phyloP scores from a whole-genome alignment of 2,329 filamentous ascomycete species.

The Fusarium odoratissimum region DNA sequence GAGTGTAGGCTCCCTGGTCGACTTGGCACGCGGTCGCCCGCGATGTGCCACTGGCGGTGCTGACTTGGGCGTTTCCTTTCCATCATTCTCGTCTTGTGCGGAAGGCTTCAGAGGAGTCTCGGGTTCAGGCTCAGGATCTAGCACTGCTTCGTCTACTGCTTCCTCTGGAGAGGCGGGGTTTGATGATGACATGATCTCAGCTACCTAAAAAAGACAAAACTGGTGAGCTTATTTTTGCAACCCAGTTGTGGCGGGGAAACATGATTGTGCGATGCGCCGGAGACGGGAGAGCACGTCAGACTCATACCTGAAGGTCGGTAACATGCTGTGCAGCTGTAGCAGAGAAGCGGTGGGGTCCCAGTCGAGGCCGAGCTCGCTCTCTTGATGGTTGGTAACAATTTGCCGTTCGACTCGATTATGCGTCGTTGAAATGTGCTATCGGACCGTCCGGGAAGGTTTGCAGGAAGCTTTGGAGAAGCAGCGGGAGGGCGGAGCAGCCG shows the following conservation, averaged over 20 bases:
- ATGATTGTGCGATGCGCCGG: not conserved
- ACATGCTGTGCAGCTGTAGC: slow-evolving; percentile 44
- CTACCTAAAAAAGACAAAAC: slow-evolving; percentile 31
- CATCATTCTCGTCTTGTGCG: slow-evolving; percentile 28
- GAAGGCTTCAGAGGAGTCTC: slow-evolving; percentile 37
- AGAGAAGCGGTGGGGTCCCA: slow-evolving; percentile 17
- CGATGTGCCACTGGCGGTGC: slow-evolving; percentile 55
- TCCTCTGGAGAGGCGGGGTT: slow-evolving; percentile 43
- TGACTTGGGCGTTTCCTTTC: slow-evolving; percentile 54
- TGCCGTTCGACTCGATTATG: not conserved
- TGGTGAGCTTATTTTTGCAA: slow-evolving; percentile 30
- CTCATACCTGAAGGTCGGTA: slow-evolving; percentile 42
- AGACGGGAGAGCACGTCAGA: not conserved
- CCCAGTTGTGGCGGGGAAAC: not conserved
- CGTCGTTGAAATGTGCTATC: slow-evolving; percentile 7
- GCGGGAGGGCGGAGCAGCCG: slow-evolving; percentile 29
- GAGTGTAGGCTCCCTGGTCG: slow-evolving; percentile 60
- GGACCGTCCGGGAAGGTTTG: slow-evolving; percentile 20
- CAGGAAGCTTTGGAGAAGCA: slow-evolving; percentile 21
- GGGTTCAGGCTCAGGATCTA: slow-evolving; percentile 25
- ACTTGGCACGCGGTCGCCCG: slow-evolving; percentile 49
- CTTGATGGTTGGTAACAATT: slow-evolving; percentile 3
- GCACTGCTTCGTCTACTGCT: slow-evolving; percentile 37
- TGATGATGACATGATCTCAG: slow-evolving; percentile 46
- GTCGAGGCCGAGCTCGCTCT: slow-evolving; percentile 6